Evolutionary conservation across 1,284 basidiomycete genomes (phyloP).

Genomic region (Irpex sp.): DNA sequence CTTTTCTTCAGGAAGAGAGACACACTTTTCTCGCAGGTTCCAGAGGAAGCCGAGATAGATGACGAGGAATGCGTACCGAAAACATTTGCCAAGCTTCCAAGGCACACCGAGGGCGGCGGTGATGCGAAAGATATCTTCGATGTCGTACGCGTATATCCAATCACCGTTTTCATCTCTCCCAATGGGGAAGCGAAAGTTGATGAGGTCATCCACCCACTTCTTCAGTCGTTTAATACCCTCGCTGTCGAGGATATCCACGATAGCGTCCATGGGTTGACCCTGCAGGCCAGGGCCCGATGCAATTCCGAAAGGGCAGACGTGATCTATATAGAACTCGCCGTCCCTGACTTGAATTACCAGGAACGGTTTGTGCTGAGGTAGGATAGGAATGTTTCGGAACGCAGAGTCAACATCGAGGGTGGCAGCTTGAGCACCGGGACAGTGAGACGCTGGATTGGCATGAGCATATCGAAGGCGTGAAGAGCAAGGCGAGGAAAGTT

Average conservation of each 20-base stretch:
- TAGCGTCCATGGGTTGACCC: constrained; percentile 29
- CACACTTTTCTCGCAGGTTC: constrained; percentile 5
- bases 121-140: constrained; percentile 18
- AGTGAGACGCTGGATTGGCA: not conserved
- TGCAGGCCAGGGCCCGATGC: constrained; percentile 24
- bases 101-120: constrained; percentile 18
- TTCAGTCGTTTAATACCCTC: not conserved
- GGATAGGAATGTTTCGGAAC: constrained; percentile 28
- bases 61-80: constrained; percentile 7
- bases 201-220: not conserved
- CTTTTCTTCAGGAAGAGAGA: constrained; percentile 7
- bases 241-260: constrained; percentile 26
- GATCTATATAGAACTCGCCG: constrained; percentile 25
- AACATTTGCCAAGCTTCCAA: constrained; percentile 18
- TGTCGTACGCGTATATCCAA: constrained; percentile 14
- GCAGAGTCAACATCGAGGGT: constrained; percentile 32
- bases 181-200: not conserved
- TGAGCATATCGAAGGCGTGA: not conserved
- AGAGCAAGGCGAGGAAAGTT: no score
- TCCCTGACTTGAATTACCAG: constrained; percentile 22
- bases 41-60: constrained; percentile 17
- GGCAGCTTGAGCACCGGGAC: constrained; percentile 27
- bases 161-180: constrained; percentile 15
- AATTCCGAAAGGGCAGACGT: constrained; percentile 29
- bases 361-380: not conserved